Base-by-base conservation (phyloP, 768 basidiomycete species). In the Xerocomellus dryophilus region DNA sequence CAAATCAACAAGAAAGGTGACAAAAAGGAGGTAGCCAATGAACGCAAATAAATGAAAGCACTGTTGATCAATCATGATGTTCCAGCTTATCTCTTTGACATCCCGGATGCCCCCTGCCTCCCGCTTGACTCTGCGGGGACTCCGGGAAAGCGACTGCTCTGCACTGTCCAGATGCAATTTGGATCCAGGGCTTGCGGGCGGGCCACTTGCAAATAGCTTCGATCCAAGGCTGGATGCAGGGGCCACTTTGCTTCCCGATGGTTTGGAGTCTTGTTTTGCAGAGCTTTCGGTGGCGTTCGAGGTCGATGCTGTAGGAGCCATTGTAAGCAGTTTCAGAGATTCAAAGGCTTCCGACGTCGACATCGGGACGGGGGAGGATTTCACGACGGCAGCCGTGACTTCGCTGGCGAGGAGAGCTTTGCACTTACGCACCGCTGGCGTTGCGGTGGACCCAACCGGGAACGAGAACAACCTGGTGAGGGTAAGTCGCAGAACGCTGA, bases 71-170 rank as follows among this genome's bases (percentile, higher is more conserved):
- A 51, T 89, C 88, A 48, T 83, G 76, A 58, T 85, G 67, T 71
- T 91, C 89, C 61, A 92, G 72, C 73, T 92, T 63, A 89, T 85
- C 70, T 93, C 90, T 53, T 90, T 75, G 31, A 92, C 90, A 66
- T 88, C 81, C 36, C 90, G 78, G 60, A 93, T 74, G 0, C 90
- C 88, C 31, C 89, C 86, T 6, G 74, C 78, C 63, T 90, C 88
- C 25, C 76, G 77, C 64, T 83, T 86, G 34, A 93, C 84, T 55
- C 81, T 74, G 51, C 80, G 81, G 7, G 90, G 90, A 68, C 90
- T 92, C 43, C 89, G 77, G 25, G 76, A 82, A 15, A 83, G 68
- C 18, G 90, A 61, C 66, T 84, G 83, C 53, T 79, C 71, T 20
- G 78, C 82, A 58, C 83, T 87, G 51, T 85, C 80, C 50, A 81